Evolutionary conservation across 352 stramenopile species (phyloP).

Genomic region (Phytophthora sp.): DNA sequence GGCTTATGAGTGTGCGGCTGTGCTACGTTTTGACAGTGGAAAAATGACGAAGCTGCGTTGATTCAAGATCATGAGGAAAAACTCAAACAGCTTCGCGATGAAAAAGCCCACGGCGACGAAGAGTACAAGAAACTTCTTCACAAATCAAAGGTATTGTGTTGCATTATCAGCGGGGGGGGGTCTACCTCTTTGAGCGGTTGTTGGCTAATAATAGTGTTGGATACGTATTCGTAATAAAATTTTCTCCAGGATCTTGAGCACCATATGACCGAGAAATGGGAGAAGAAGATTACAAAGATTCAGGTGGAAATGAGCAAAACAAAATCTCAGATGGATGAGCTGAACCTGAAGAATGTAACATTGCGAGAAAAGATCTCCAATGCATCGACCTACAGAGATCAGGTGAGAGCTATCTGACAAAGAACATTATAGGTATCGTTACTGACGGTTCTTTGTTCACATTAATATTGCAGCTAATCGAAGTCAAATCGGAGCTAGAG

Average conservation of each 20-base stretch:
- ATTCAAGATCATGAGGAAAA: conserved; percentile 67
- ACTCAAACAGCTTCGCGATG: conserved; percentile 62
- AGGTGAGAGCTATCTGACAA: conserved; percentile 42
- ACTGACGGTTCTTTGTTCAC: conserved; percentile 8
- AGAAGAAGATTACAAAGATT: conserved; percentile 74
- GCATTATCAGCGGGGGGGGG: not conserved
- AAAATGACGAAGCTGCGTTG: conserved; percentile 57
- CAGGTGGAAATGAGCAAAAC: conserved; percentile 68
- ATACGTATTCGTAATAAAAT: no score
- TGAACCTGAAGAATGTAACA: conserved; percentile 79
- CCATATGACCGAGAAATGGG: conserved; percentile 79
- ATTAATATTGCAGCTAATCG: conserved; percentile 46
- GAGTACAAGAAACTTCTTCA: conserved; percentile 57
- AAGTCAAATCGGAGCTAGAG: conserved; percentile 63
- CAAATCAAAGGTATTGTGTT: conserved; percentile 58
- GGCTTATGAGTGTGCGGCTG: conserved; percentile 13
- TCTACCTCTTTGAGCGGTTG: not conserved
- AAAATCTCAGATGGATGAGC: conserved; percentile 77
- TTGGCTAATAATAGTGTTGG: conserved; percentile 6
- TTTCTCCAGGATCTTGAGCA: conserved; percentile 73
- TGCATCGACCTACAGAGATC: conserved; percentile 65
- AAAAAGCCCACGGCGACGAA: conserved; percentile 60
- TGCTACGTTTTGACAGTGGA: conserved; percentile 49
- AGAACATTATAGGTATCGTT: not conserved
- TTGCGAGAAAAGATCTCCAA: conserved; percentile 75